Evolutionary conservation across 805 yeast genomes (phyloP), one percentile per base, ranked within the genome.

Genomic region (Phaffomyces antillensis): DNA sequence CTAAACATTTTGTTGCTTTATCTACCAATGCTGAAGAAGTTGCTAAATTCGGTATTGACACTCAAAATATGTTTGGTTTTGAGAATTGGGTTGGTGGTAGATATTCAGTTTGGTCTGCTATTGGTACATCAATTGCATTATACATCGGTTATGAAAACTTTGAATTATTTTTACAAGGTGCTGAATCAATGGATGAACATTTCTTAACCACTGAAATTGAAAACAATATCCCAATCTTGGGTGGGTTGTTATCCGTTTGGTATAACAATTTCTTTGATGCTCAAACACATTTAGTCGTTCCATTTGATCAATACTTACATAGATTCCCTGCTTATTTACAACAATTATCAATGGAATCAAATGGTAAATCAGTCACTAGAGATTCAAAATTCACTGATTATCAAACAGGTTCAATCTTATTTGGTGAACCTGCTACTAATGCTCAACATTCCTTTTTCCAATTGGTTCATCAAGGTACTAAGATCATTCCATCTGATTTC

Each of bases 31-130:
- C 87, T 50, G 70, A 68, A 42, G 97, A 86, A 69, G 99, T 93
- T 52, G 76, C 83, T 60, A 86, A 87, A 72, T 93, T 93, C 61
- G 99, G 99, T 63, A 93, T 93, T 57, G 98, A 93, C 73, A 81
- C 96, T 65, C 84, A 81, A 67, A 93, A 93, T 77, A 93, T 93
- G 99, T 93, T 93, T 70, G 98, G 95, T 52, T 93, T 93, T 62
- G 96, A 90, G 68, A 83, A 73, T 72, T 93, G 99, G 99, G 99
- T 93, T 53, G 99, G 99, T 63, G 99, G 99, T 65, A 85, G 99
- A 71, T 93, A 93, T 82, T 93, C 99, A n/a, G 99, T 93, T 51
- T 93, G 99, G 99, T 86, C 96, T 37, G 95, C 99, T 52, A 93
- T 93, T 67, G 99, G 99, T 51, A 79, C 93, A 58, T 86, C 96